Evolutionary conservation across 176 grass and related monocot genomes (phyloP), one percentile per base, ranked within the genome.

Genomic region (Sorghum bicolor): DNA sequence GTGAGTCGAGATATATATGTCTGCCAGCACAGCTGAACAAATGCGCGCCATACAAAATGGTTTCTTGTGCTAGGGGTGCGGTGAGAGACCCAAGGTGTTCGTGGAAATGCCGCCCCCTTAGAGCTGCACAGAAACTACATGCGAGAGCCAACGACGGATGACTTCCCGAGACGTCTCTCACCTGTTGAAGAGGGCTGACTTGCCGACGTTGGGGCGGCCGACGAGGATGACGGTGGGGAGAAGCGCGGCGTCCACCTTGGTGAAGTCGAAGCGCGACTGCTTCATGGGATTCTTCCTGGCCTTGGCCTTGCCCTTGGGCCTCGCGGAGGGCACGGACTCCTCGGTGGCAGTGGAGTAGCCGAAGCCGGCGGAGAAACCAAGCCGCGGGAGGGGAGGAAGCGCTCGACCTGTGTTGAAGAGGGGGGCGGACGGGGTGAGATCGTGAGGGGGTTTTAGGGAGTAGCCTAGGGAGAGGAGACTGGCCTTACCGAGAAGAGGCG

Each of bases 131-230:
- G 26, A 50, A 80, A 38, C 71, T 16, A 48, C 4, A 53, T 0
- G 57, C 5, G 40, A 58, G 25, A 33, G 25, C 50, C 2, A 61
- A 47, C 14, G 53, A 67, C 20, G 5, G 20, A n/a, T 12, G 33
- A 3, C 5, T 37, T 32, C 12, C 30, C 2, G 4, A 48, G 15
- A 1, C 26, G 22, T 16, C 4, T 47, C 87, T 90, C 74, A 98
- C 93, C 96, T 81, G 64, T 98, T 98, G 89, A 98, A 98, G 41
- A 98, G 86, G 0, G 96, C 96, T 4, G 96, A 98, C 87, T 98
- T 98, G 70, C 96, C 96, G 36, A 98, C 96, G 68, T 98, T 98
- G 17, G 96, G 96, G 8, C 93, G 91, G 60, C 96, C 93, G 24
- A 98, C 89, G 55, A 98, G 89, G 43, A 98, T 94, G 64, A 95